Evolutionary conservation across 2,329 filamentous ascomycete genomes (phyloP).

Genomic region (Apiospora aurea): DNA sequence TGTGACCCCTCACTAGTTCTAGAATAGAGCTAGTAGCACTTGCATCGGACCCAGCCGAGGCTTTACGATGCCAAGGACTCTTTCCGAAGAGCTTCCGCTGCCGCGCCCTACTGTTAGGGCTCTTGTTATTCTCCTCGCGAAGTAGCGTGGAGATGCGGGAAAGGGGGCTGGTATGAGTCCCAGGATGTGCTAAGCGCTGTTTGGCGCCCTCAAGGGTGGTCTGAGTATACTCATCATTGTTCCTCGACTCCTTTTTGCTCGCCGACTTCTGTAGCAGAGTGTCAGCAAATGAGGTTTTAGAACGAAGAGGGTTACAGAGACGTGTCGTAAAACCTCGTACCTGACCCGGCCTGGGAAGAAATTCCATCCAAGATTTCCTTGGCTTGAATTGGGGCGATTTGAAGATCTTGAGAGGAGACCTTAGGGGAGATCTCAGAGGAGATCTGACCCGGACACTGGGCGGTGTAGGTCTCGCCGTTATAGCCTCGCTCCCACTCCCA

Average conservation of each 20-base stretch:
- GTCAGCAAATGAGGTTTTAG: background rate
- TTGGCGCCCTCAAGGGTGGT: constrained; percentile 25
- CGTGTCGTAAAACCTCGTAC: constrained; percentile 6
- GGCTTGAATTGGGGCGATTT: background rate
- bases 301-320: no score
- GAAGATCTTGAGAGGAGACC: background rate
- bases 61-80: constrained; percentile 49
- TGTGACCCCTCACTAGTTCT: constrained; percentile 47
- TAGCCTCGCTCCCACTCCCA: background rate
- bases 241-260: background rate
- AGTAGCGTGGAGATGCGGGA: constrained; percentile 36
- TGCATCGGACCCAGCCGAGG: constrained; percentile 46
- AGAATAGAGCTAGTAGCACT: constrained; percentile 52
- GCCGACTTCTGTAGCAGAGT: background rate
- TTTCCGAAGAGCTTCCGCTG: constrained; percentile 49
- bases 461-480: background rate
- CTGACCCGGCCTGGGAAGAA: constrained; percentile 11
- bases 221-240: constrained; percentile 27
- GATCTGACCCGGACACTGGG: background rate
- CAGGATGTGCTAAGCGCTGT: constrained; percentile 22
- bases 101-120: constrained; percentile 34
- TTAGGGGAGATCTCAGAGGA: background rate
- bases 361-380: constrained; percentile 23
- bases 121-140: constrained; percentile 42
- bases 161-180: constrained; percentile 24